Percentiles rank a stretch among this genome's conserved stretches.
Conservation (phyloP, 192 early-diverging fungal species). For the Coemansia sp. region DNA sequence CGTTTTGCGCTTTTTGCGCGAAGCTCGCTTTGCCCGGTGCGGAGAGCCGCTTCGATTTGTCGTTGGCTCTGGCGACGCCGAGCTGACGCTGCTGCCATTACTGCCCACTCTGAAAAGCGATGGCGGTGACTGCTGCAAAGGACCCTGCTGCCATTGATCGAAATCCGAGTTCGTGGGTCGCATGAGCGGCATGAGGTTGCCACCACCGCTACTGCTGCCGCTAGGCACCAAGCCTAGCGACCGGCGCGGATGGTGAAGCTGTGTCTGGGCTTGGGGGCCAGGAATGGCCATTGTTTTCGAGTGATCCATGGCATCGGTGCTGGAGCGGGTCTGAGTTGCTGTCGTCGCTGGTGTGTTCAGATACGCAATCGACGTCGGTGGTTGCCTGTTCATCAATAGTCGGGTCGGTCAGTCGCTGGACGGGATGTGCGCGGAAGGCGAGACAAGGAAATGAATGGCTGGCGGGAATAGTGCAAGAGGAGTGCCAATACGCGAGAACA, state of each 20-base stretch:
- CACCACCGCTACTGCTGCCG: neutral
- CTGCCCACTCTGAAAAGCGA: neutral
- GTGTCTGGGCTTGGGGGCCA: neutral
- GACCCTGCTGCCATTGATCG: conserved; percentile 4
- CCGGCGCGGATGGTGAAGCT: neutral
- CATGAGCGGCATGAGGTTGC: neutral
- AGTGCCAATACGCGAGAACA: neutral
- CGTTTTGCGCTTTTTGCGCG: conserved; percentile 55
- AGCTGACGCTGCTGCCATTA: neutral
- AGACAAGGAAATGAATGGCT: neutral
- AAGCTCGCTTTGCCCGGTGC: neutral
- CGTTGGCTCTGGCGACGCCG: neutral
- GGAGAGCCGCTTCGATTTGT: neutral
- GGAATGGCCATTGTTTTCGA: neutral
- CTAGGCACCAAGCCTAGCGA: neutral
- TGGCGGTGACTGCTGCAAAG: neutral
- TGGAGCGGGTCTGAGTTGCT: neutral
- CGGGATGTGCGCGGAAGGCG: neutral
- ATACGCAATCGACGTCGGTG: conserved; percentile 33
- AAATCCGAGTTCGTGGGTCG: conserved; percentile 1
- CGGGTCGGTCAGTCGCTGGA: conserved; percentile 3
- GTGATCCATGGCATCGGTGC: conserved; percentile 20
- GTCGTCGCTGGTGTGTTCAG: conserved; percentile 17
- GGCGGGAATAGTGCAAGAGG: neutral
- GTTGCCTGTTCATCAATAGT: conserved; percentile 4